Conservation (phyloP, 805 yeast species). For the Ogataea ramenticola region DNA sequence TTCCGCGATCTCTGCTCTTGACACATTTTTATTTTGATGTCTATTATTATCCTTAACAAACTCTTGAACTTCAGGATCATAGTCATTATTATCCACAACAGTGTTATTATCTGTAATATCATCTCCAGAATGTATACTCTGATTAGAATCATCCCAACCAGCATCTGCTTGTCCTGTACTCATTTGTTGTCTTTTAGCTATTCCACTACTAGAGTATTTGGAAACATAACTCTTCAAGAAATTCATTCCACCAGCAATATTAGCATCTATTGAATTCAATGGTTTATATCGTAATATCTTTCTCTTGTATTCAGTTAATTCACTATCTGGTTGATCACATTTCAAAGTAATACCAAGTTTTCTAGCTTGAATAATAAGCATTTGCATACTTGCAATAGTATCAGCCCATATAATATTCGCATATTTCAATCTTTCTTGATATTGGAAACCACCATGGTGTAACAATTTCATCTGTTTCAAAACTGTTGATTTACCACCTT, state of each 20-base stretch:
- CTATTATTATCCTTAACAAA: neutral
- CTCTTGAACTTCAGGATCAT: constrained; percentile 2
- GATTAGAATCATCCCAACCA: constrained; percentile 12
- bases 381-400: constrained; percentile 77
- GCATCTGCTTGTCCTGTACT: constrained; percentile 42
- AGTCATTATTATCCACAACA: constrained; percentile 26
- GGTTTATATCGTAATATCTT: constrained; percentile 50
- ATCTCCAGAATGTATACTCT: constrained; percentile 39
- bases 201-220: constrained; percentile 50
- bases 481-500: constrained; percentile 90
- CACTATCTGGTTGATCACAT: constrained; percentile 50
- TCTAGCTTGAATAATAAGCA: constrained; percentile 68
- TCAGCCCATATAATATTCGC: constrained; percentile 90
- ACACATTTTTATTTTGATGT: neutral
- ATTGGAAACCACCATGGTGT: constrained; percentile 80
- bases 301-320: constrained; percentile 40
- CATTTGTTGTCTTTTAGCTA: constrained; percentile 38
- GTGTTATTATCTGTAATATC: constrained; percentile 36
- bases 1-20: constrained; percentile 53
- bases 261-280: constrained; percentile 54
- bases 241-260: constrained; percentile 57
- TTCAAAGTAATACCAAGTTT: constrained; percentile 55
- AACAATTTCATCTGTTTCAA: constrained; percentile 79
- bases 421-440: constrained; percentile 73
- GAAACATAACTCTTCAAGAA: constrained; percentile 59